These are phyloP conservation scores for Diaporthe australafricana DNA, from an alignment of 2,329 filamentous ascomycete species.

Conservation along the genomic window DNA sequence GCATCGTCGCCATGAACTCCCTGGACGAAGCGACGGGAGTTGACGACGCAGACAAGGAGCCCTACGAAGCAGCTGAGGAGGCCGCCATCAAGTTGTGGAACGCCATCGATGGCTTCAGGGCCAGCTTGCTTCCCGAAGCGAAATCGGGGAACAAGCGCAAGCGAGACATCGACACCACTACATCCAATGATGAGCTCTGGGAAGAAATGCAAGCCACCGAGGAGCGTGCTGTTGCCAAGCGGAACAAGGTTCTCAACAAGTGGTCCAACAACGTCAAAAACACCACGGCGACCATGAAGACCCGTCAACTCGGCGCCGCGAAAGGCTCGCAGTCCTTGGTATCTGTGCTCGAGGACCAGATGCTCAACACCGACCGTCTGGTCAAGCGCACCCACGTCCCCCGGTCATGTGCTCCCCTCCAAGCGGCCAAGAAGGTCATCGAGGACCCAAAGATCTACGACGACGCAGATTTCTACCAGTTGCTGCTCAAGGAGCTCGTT, in stretches of 20 bases:
- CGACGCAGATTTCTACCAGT: constrained; percentile 94
- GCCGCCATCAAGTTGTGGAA: constrained; percentile 89
- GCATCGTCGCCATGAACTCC: constrained; percentile 84
- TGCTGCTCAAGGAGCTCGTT: constrained; percentile 91
- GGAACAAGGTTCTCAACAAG: constrained; percentile 83
- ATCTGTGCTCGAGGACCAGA: constrained; percentile 76
- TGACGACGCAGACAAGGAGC: constrained; percentile 57
- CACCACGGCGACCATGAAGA: constrained; percentile 62
- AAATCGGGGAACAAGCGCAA: constrained; percentile 71
- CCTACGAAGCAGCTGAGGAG: constrained; percentile 81
- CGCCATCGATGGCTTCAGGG: constrained; percentile 78
- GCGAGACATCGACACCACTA: constrained; percentile 62
- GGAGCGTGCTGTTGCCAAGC: constrained; percentile 65
- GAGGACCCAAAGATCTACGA: constrained; percentile 81
- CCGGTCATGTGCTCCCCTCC: constrained; percentile 80
- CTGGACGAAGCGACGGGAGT: constrained; percentile 61
- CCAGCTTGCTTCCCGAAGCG: constrained; percentile 65
- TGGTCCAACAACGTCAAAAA: constrained; percentile 87
- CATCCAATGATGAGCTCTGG: constrained; percentile 77
- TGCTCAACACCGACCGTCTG: constrained; percentile 74
- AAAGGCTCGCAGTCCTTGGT: constrained; percentile 69
- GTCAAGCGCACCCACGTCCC: constrained; percentile 77
- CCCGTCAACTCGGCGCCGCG: constrained; percentile 65
- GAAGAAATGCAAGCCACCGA: constrained; percentile 76
- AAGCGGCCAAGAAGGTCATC: constrained; percentile 67